These are phyloP conservation scores for Backusella circina DNA, from an alignment of 192 early-diverging fungal species.

Conservation along the genomic window DNA sequence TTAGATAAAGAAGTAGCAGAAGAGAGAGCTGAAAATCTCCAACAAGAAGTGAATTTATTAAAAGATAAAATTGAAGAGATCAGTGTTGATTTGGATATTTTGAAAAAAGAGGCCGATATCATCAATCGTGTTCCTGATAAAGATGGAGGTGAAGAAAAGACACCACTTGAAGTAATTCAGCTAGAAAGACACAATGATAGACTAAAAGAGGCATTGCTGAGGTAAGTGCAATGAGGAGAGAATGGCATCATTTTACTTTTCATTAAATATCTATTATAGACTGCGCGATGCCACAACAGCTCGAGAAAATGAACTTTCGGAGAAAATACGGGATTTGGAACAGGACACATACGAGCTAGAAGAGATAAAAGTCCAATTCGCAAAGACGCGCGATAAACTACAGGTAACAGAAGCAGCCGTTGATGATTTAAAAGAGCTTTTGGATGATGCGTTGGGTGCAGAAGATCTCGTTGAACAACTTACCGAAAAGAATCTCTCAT, in stretches of 20 bases:
- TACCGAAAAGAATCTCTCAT: conserved; percentile 77
- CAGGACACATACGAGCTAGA: conserved; percentile 58
- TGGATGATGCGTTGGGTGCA: conserved; percentile 80
- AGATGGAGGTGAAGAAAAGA: conserved; percentile 35
- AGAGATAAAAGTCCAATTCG: conserved; percentile 56
- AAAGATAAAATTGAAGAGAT: conserved; percentile 83
- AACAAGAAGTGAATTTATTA: conserved; percentile 64
- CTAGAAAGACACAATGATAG: conserved; percentile 83
- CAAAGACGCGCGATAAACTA: conserved; percentile 52
- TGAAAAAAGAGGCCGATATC: conserved; percentile 57
- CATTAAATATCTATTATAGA: conserved; percentile 14
- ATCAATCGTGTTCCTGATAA: conserved; percentile 24
- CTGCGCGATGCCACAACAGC: conserved; percentile 77
- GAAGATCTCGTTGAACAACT: conserved; percentile 84
- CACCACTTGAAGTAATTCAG: conserved; percentile 57
- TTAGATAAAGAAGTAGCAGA: conserved; percentile 93
- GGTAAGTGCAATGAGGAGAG: conserved; percentile 31
- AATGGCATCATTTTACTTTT: background rate
- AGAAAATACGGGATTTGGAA: conserved; percentile 65
- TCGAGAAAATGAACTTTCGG: conserved; percentile 62
- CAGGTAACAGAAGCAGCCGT: conserved; percentile 65
- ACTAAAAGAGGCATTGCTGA: conserved; percentile 82
- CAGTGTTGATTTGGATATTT: conserved; percentile 61
- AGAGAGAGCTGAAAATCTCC: conserved; percentile 73
- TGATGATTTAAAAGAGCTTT: conserved; percentile 76